A percentile compares a stretch with the other conserved stretches of the same genome.
Evolutionary conservation across 2,329 filamentous ascomycete genomes (phyloP).

Genomic region (Ophiocordyceps camponoti-rufipedis): DNA sequence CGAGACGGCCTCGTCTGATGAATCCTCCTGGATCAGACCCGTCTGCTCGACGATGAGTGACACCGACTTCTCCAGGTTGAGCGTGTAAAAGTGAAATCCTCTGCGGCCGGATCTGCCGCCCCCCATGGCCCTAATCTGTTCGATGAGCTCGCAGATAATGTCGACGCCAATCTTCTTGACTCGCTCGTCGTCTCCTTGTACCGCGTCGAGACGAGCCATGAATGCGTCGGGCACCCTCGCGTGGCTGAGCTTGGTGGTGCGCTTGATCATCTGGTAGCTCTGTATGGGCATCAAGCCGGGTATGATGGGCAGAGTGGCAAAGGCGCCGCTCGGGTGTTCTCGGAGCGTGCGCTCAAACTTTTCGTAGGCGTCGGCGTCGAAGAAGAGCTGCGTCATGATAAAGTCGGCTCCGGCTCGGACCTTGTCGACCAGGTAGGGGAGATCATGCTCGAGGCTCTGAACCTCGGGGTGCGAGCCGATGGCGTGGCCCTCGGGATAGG

Average conservation of each 20-base stretch:
- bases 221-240: constrained; percentile 60
- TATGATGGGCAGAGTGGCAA: constrained; percentile 77
- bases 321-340: constrained; percentile 65
- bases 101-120: constrained; percentile 38
- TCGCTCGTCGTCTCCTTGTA: constrained; percentile 63
- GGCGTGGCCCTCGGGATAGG: constrained; percentile 88
- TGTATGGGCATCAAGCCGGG: constrained; percentile 96
- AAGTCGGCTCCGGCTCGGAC: constrained; percentile 85
- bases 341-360: constrained; percentile 61
- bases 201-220: constrained; percentile 49
- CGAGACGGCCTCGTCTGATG: constrained; percentile 20
- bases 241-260: constrained; percentile 88
- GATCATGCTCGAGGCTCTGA: constrained; percentile 56
- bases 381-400: constrained; percentile 97
- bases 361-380: constrained; percentile 69
- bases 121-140: constrained; percentile 52
- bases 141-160: constrained; percentile 69
- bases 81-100: constrained; percentile 93
- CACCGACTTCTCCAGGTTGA: constrained; percentile 92
- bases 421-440: constrained; percentile 84
- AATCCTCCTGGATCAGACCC: constrained; percentile 52
- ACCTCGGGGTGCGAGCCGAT: constrained; percentile 67
- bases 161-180: constrained; percentile 68
- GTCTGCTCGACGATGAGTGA: constrained; percentile 80
- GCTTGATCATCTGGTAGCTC: constrained; percentile 85